A percentile compares a stretch with the other conserved stretches of the same genome.
Conservation (phyloP, 2,329 filamentous ascomycete species). For the Stagonosporopsis rhizophila region DNA sequence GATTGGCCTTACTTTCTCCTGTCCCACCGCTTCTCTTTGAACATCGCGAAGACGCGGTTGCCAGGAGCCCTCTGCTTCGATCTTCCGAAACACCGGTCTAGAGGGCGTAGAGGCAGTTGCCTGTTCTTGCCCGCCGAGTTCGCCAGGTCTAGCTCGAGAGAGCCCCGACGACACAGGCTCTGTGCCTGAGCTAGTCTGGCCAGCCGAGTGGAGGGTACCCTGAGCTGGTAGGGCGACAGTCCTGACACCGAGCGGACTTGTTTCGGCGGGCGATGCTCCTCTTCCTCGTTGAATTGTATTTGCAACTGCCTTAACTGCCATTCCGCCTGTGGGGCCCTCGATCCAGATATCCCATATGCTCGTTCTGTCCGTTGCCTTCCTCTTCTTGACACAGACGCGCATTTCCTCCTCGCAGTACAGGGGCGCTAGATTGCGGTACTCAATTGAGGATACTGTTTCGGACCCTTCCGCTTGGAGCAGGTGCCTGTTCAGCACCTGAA, state of each 20-base stretch:
- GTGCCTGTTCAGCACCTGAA: constrained; percentile 65
- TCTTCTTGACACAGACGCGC: constrained; percentile 69
- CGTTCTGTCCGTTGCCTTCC: constrained; percentile 31
- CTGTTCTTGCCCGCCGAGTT: not conserved
- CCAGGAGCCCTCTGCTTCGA: not conserved
- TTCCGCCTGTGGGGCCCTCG: constrained; percentile 50
- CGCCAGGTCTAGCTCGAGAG: not conserved
- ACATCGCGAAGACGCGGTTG: not conserved
- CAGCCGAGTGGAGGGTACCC: not conserved
- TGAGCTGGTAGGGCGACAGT: constrained; percentile 1
- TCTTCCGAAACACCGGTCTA: not conserved
- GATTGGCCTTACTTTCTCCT: not conserved
- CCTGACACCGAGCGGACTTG: not conserved
- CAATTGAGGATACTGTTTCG: constrained; percentile 63
- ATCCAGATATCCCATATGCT: constrained; percentile 50
- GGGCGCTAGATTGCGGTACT: constrained; percentile 83
- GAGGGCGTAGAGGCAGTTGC: too few relatives aligned
- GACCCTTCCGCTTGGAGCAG: not conserved
- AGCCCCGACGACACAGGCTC: not conserved
- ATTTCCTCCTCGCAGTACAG: constrained; percentile 77
- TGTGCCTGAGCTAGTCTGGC: not conserved
- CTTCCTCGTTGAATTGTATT: constrained; percentile 12
- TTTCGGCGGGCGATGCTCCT: not conserved
- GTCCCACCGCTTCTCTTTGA: not conserved
- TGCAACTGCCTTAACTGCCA: constrained; percentile 55